Evolutionary conservation across 257 asterid species (phyloP).

Genomic region (Lantana camara): DNA sequence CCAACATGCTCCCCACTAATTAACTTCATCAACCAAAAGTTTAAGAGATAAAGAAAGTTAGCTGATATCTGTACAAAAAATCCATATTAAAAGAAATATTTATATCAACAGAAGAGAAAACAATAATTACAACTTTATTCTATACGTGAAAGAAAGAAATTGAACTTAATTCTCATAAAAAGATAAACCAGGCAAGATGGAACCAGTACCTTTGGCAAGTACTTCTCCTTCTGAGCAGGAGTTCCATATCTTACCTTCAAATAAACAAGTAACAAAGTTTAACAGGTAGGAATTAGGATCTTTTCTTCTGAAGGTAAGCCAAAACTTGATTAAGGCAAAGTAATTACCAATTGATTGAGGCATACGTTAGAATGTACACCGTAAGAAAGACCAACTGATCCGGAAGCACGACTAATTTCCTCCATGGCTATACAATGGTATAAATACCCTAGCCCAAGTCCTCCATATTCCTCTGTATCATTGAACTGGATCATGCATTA

Average conservation of each 20-base stretch:
- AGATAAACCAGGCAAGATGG: slow-evolving; percentile 20
- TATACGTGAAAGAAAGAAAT: neutral
- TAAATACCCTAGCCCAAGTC: slow-evolving; percentile 97
- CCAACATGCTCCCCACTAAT: slow-evolving; percentile 96
- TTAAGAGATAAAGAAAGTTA: slow-evolving; percentile 30
- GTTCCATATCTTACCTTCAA: slow-evolving; percentile 94
- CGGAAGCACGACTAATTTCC: slow-evolving; percentile 98
- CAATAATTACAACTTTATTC: neutral
- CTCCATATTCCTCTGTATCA: slow-evolving; percentile 88
- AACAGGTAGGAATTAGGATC: slow-evolving; percentile 18
- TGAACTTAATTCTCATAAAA: neutral
- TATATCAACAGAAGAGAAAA: neutral
- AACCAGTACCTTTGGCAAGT: slow-evolving; percentile 84
- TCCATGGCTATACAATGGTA: slow-evolving; percentile 99
- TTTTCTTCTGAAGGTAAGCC: slow-evolving; percentile 9
- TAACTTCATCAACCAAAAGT: slow-evolving; percentile 62
- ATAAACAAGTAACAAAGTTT: slow-evolving; percentile 29
- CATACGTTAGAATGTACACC: slow-evolving; percentile 98
- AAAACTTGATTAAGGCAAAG: slow-evolving; percentile 28
- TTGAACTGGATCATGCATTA: too few species aligned
- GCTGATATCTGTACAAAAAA: too few species aligned
- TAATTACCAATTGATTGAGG: slow-evolving; percentile 87
- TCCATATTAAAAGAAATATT: too few species aligned
- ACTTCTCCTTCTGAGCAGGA: slow-evolving; percentile 86
- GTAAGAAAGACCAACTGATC: slow-evolving; percentile 95